Conservation (phyloP, 1,284 basidiomycete species). For the Puccinia novopanici region DNA sequence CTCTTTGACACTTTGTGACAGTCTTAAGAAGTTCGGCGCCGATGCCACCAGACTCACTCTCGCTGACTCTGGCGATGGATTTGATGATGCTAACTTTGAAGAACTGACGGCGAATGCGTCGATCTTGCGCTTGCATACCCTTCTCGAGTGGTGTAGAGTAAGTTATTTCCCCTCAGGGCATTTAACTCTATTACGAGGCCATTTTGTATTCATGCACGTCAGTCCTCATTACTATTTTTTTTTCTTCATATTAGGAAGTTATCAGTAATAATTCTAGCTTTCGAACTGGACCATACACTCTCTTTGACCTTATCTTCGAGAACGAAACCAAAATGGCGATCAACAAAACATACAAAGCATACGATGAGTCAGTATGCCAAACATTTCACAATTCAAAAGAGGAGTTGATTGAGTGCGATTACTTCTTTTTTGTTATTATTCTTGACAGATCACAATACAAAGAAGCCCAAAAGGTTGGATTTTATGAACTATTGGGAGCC, state of each 20-base stretch:
- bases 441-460: slow-evolving; percentile 81
- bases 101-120: slow-evolving; percentile 98
- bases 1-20: slow-evolving; percentile 75
- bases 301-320: slow-evolving; percentile 79
- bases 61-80: slow-evolving; percentile 94
- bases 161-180: slow-evolving; percentile 54
- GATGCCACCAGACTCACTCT: slow-evolving; percentile 88
- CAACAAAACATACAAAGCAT: slow-evolving; percentile 75
- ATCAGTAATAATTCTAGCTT: slow-evolving; percentile 29
- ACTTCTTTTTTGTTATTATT: neutral
- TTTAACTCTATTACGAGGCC: neutral
- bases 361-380: slow-evolving; percentile 69
- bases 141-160: slow-evolving; percentile 88
- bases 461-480: slow-evolving; percentile 89
- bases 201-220: neutral
- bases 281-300: slow-evolving; percentile 65
- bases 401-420: neutral
- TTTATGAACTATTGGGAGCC: slow-evolving; percentile 89
- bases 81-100: slow-evolving; percentile 98
- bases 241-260: slow-evolving; percentile 23
- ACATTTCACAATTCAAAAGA: neutral
- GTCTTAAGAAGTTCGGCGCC: slow-evolving; percentile 82
- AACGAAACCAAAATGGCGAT: slow-evolving; percentile 86
- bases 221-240: neutral
- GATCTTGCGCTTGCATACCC: slow-evolving; percentile 88